Base-by-base conservation (phyloP, 1,139 yeast species). In the Geotrichum cucujoidarum region DNA sequence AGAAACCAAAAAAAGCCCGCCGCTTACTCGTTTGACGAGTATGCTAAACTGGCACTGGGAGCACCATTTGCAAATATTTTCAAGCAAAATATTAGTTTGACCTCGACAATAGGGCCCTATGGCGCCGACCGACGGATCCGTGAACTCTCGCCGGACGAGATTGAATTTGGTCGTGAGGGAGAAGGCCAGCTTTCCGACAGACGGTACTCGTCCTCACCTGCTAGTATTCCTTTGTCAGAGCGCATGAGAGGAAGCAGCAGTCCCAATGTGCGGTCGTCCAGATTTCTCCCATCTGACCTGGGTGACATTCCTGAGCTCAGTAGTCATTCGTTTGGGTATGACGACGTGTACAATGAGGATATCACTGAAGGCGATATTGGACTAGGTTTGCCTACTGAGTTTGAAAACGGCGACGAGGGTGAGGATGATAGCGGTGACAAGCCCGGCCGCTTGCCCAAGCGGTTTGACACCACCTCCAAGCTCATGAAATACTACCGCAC, bases 301-400 rank as follows among this genome's bases (percentile, higher is more conserved):
- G 48, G 30, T 6, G 36, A 27, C n/a, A 40, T 45, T 14, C 44
- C 41, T 2, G 48, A 45, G 40, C 24, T 34, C 3, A 14, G 43
- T 7, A 20, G 20, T 17, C 43, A 38, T 11, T 11, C 16, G 11
- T 14, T 16, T 17, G 35, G 35, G 13, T 33, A 21, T 21, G 27
- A 22, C 1, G 36, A 22, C 29, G 29, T 40, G 5, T 40, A 40
- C 20, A 31, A 32, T 13, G 35, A 22, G 3, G 27, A 31, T 14
- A 7, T 24, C 4, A 29, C n/a, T 11, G 16, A 20, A n/a, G 14
- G 27, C 34, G 33, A 34, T n/a, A 4, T 35, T n/a, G 27, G 16
- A 13, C 27, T 20, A 2, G 22, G 13, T 17, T 21, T 10, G 22
- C 18, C 18, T 21, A 20, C 38, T 20, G 27, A 8, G 25, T 3